These are phyloP conservation scores for Yamadazyma endophytica DNA, from an alignment of 805 yeast genomes.

Conservation along the genomic window DNA sequence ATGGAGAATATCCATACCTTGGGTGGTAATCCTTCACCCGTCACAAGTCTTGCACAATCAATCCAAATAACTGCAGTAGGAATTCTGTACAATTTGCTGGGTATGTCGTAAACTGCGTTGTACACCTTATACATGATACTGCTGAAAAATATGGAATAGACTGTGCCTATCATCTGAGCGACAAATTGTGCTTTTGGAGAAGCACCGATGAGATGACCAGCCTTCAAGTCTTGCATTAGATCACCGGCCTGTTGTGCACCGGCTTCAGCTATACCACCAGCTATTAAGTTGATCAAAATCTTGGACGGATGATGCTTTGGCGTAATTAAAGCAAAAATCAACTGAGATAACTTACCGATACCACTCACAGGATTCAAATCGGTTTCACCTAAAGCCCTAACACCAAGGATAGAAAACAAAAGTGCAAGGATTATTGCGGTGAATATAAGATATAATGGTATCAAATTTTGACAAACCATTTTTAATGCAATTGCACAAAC, in stretches of 20 bases:
- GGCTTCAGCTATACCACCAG: slow-evolving; percentile 97
- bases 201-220: slow-evolving; percentile 89
- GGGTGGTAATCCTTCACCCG: slow-evolving; percentile 88
- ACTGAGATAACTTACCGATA: slow-evolving; percentile 89
- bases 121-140: slow-evolving; percentile 80
- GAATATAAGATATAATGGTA: slow-evolving; percentile 68
- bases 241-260: slow-evolving; percentile 99
- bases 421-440: slow-evolving; percentile 73
- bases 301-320: slow-evolving; percentile 76
- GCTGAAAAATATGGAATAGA: slow-evolving; percentile 77
- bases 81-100: slow-evolving; percentile 73
- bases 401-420: slow-evolving; percentile 78
- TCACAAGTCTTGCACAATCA: slow-evolving; percentile 89
- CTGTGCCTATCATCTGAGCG: slow-evolving; percentile 86
- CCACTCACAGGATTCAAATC: slow-evolving; percentile 97
- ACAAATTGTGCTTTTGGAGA: slow-evolving; percentile 87
- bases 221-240: slow-evolving; percentile 93
- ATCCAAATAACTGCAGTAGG: slow-evolving; percentile 98
- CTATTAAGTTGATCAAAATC: slow-evolving; percentile 78
- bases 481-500: slow-evolving; percentile 65
- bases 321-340: slow-evolving; percentile 76
- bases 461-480: slow-evolving; percentile 61
- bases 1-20: slow-evolving; percentile 60
- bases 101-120: slow-evolving; percentile 78
- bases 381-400: slow-evolving; percentile 93